Evolutionary conservation across 768 basidiomycete species (phyloP), one percentile per base, ranked within the genome.

Genomic region (Auricularia sp.): DNA sequence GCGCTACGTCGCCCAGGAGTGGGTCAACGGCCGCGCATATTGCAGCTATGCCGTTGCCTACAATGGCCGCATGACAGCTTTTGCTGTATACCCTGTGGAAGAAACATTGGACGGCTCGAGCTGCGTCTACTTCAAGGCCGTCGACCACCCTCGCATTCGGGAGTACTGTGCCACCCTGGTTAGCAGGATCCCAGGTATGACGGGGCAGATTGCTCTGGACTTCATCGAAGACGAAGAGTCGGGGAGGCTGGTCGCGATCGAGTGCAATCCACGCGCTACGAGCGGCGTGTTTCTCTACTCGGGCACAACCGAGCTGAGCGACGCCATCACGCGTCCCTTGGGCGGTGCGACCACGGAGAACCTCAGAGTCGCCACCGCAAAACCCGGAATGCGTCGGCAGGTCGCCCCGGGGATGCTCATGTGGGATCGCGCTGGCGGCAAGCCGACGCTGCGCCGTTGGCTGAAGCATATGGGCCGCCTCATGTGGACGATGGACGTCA

Each of bases 241-340:
- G 33, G 59, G 64, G 11, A 36, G 64, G 12, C 29, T 64, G 16
- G 59, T 64, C 21, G 59, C 64, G 16, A 64, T 64, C 39, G 64
- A 64, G 60, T 64, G 64, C 64, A 64, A 64, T 43, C 64, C 64
- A 1, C 64, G 64, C 58, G 64, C 64, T 3, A 64, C 64, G 4
- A 61, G 56, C 7, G 64, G 64, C 6, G 59, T 64, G 7, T 59
- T 61, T 42, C 64, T 64, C 34, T 64, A 43, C 39, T 61, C 59
- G 6, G 44, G 64, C 42, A 61, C 58, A 14, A 35, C 29, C 33
- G 59, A 59, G 21, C 36, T 64, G 18, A 43, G 16, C 21, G 64
- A 60, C 18, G 44, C 63, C 42, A 18, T 59, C 23, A 35, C 56
- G 23, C 5, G 36, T 6, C 53, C 60, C 6, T 59, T 58, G 10